Evolutionary conservation across 208 protist genomes (phyloP), one percentile per base, ranked within the genome.

Genomic region (Sergeia podlipaevii): DNA sequence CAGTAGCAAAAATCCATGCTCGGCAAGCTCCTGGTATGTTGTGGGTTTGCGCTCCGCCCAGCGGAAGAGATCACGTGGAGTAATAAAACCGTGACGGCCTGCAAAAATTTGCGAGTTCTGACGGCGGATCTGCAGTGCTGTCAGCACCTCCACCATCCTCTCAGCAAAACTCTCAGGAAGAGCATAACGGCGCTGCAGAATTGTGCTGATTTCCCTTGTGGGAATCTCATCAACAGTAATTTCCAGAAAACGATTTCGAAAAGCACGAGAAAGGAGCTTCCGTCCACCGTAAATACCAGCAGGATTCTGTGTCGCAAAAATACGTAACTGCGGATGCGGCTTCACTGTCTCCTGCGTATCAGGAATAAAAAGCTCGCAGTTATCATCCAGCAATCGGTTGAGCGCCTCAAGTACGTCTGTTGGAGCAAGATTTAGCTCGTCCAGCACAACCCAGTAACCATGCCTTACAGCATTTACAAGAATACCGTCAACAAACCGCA

Each of bases 251-350:
- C 99, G 80, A 64, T 99, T 99, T 34, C 98, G 86, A 66, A 99
- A 99, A 1, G 99, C 99, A 24, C 98, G 80, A 5, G 99, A 99
- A 8, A 99, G 86, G 23, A 98, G 71, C 83, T 99, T 99, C 13
- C 98, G 81, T 7, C 98, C 98, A 20, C 93, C 89, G 74, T 97
- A 96, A 29, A 86, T 60, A 30, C 98, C 98, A 91, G 98, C 93
- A 15, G 99, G 99, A 70, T 99, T 99, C 71, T 99, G 99, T 20
- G 99, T 99, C 1, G 99, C 99, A 77, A 99, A 99, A 33, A 99
- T 94, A 73, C 96, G 90, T 45, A 99, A 99, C 54, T 97, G 65
- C 24, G 97, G 97, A 69, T 99, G 98, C 27, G 99, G 97, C 63
- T 95, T 95, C 20, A 99, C 88, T 2, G 82, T 86, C 61, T 99